Conservation (phyloP, 31 red algal species). For the Bonnemaisonia californica region DNA sequence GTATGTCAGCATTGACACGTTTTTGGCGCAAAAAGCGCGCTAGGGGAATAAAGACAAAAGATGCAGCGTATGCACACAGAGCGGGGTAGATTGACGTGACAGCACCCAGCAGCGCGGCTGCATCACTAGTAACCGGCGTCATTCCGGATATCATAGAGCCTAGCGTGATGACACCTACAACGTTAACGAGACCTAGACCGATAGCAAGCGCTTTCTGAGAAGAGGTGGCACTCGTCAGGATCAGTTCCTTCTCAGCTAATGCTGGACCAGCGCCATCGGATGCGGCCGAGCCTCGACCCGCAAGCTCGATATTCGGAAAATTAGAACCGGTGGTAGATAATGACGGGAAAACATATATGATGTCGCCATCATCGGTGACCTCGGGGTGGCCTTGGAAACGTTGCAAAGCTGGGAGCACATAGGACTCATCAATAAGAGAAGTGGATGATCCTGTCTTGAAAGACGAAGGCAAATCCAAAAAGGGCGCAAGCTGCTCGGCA, state of each 20-base stretch:
- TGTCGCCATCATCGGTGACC: constrained; percentile 95
- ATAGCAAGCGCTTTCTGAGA: constrained; percentile 49
- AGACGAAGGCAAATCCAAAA: constrained; percentile 40
- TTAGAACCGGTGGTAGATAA: constrained; percentile 63
- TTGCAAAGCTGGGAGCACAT: constrained; percentile 81
- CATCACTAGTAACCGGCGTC: constrained; percentile 39
- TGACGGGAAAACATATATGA: constrained; percentile 95
- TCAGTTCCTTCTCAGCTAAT: constrained; percentile 53
- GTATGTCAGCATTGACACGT: constrained; percentile 60
- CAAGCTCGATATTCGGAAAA: constrained; percentile 45
- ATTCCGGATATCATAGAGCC: constrained; percentile 60
- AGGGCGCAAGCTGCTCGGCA: constrained; percentile 94
- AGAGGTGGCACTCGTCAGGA: constrained; percentile 55
- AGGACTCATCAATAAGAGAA: constrained; percentile 81
- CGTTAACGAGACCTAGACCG: constrained; percentile 77
- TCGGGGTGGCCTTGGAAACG: constrained; percentile 89
- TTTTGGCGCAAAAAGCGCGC: constrained; percentile 53
- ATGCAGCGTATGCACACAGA: constrained; percentile 80
- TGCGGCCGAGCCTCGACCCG: constrained; percentile 20
- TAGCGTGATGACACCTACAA: constrained; percentile 84
- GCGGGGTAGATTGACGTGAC: constrained; percentile 76
- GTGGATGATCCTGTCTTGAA: neutral
- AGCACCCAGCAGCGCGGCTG: constrained; percentile 39
- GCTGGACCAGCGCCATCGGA: neutral
- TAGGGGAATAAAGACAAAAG: constrained; percentile 74